Percentiles rank a stretch among this genome's conserved stretches.
Conservation (phyloP, 176 grass and related monocot genomes). For the Leersia perrieri region DNA sequence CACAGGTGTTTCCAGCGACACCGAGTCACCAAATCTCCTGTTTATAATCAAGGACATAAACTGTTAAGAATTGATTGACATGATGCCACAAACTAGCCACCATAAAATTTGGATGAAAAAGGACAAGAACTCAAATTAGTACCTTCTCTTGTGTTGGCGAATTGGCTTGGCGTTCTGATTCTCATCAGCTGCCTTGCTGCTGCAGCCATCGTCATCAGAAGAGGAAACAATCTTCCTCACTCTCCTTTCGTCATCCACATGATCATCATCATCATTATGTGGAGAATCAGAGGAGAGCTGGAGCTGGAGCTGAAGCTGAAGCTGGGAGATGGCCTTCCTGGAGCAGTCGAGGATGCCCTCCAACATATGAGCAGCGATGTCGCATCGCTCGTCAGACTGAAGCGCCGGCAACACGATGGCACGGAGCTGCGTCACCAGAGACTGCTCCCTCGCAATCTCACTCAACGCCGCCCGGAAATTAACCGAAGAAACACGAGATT, state of each 20-base stretch:
- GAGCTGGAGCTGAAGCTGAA: constrained; percentile 15
- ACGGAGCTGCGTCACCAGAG: constrained; percentile 41
- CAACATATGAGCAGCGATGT: constrained; percentile 36
- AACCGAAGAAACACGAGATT: neutral
- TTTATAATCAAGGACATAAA: neutral
- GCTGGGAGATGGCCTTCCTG: constrained; percentile 28
- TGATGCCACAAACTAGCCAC: no score
- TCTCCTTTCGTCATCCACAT: constrained; percentile 26
- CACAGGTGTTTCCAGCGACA: constrained; percentile 32
- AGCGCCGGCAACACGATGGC: constrained; percentile 42
- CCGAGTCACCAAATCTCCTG: constrained; percentile 34
- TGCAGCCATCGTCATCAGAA: neutral
- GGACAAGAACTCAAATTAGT: neutral
- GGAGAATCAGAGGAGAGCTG: neutral
- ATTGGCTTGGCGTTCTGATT: neutral
- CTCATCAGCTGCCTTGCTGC: neutral
- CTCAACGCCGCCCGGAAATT: constrained; percentile 7
- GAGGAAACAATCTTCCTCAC: neutral
- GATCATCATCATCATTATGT: neutral
- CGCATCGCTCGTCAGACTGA: neutral
- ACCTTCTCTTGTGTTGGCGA: constrained; percentile 44
- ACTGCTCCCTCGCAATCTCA: constrained; percentile 40
- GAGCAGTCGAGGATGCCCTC: constrained; percentile 39
- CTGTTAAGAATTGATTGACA: no score
- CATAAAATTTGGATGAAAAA: neutral